phyloP scores from a whole-genome alignment of 345 rosid genomes.

The Gossypium rotundifolium region DNA sequence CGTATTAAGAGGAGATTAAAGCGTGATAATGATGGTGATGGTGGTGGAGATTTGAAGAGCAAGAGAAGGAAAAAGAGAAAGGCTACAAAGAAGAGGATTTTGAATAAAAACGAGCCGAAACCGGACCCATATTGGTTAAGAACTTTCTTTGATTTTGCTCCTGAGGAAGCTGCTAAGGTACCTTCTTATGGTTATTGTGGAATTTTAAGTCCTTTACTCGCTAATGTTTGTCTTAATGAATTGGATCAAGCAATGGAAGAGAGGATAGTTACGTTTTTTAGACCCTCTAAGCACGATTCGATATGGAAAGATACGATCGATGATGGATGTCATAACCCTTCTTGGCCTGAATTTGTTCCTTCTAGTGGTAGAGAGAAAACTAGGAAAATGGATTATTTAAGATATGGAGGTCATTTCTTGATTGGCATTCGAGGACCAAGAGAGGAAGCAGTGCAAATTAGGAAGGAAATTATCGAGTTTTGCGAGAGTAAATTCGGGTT shows the following conservation, averaged over 20 bases:
- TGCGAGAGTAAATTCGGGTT: slow-evolving; percentile 51
- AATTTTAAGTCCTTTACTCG: slow-evolving; percentile 85
- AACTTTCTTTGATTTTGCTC: slow-evolving; percentile 76
- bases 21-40: slow-evolving; percentile 14
- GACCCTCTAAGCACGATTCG: slow-evolving; percentile 68
- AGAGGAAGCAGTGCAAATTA: slow-evolving; percentile 66
- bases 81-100: slow-evolving; percentile 65
- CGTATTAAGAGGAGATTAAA: slow-evolving; percentile 24
- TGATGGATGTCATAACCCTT: slow-evolving; percentile 91
- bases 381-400: slow-evolving; percentile 84
- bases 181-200: slow-evolving; percentile 89
- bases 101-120: slow-evolving; percentile 77
- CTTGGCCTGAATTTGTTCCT: slow-evolving; percentile 99
- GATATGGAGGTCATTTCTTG: slow-evolving; percentile 85
- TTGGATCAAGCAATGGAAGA: slow-evolving; percentile 76
- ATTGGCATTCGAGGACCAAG: slow-evolving; percentile 91
- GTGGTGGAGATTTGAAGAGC: slow-evolving; percentile 21
- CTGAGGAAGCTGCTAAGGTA: slow-evolving; percentile 80
- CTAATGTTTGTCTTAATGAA: slow-evolving; percentile 78
- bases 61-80: slow-evolving; percentile 39
- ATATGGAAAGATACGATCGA: slow-evolving; percentile 83
- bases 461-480: slow-evolving; percentile 67
- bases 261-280: slow-evolving; percentile 59
- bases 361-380: slow-evolving; percentile 86
- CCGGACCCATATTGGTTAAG: slow-evolving; percentile 97